phyloP scores from a whole-genome alignment of 129 eudicot genomes.

The Artemisia argyi region DNA sequence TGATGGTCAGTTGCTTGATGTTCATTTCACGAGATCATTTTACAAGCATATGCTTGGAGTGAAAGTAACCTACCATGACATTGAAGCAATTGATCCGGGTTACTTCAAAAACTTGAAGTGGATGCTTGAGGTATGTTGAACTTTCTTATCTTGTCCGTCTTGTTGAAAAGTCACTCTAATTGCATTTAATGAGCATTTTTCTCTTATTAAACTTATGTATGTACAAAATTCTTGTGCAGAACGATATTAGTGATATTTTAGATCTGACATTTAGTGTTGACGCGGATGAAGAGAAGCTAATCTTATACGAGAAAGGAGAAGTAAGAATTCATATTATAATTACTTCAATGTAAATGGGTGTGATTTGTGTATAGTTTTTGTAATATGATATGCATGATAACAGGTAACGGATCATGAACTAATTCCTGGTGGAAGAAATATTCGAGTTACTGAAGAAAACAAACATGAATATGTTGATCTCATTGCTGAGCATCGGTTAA shows the following conservation, averaged over 20 bases:
- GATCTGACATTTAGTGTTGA: constrained; percentile 96
- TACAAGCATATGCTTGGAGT: constrained; percentile 97
- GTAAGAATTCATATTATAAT: constrained; percentile 35
- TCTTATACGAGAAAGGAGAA: constrained; percentile 73
- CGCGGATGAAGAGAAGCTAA: constrained; percentile 97
- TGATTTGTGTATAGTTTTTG: not conserved
- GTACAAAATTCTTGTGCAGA: constrained; percentile 48
- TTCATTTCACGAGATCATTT: constrained; percentile 95
- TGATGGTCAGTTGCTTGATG: constrained; percentile 97
- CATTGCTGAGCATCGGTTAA: constrained; percentile 92
- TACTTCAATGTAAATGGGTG: not conserved
- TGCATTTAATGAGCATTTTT: not conserved
- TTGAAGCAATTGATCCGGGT: constrained; percentile 97
- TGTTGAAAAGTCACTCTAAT: not conserved
- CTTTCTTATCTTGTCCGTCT: not conserved
- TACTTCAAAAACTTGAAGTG: constrained; percentile 95
- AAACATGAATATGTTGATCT: constrained; percentile 95
- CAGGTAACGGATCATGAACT: constrained; percentile 97
- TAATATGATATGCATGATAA: constrained; percentile 6
- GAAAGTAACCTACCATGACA: constrained; percentile 98
- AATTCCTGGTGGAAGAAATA: constrained; percentile 92
- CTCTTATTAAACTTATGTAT: not conserved
- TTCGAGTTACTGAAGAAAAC: constrained; percentile 91
- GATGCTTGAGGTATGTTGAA: constrained; percentile 86
- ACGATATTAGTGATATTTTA: constrained; percentile 83